Base-by-base conservation (phyloP, 768 basidiomycete species). In the Mycena leptocephala region DNA sequence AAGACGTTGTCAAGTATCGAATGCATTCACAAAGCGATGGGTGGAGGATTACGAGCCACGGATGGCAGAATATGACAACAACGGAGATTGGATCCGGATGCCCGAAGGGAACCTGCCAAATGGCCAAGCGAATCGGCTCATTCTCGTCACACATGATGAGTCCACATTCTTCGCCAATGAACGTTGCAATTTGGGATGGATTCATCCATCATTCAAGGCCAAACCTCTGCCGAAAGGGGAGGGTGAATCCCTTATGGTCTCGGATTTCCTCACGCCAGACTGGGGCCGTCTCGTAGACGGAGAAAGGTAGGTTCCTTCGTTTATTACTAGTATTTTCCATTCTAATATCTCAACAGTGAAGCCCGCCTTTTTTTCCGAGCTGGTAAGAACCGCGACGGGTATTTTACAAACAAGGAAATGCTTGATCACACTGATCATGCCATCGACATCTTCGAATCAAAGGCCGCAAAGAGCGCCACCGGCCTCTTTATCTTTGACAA, bases 1-100 rank as follows among this genome's bases (percentile, higher is more conserved):
- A 83, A 32, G 87, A 88, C 82, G 84, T 88, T n/a, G 82, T 86
- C 0, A 55, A 73, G 9, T 88, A 88, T 62, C 77, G 77, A 76
- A 84, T 7, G 67, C 75, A 14, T 84, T 85, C 63, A 51, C 81
- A 3, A 33, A 76, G 51, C 72, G 74, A 8, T 83, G 80, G 79
- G 80, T 48, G 24, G 58, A 79, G 30, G 76, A 80, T 18, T 84
- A 84, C 71, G 80, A 81, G 41, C 75, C 76, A 37, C 16, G 75
- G 26, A 82, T 83, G 61, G 14, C 77, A 14, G 80, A 59, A 18
- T 81, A 79, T 59, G 78, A 82, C 68, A 84, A 84, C 61, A 72
- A 85, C 58, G 83, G 81, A 14, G 20, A 30, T 22, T 22, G 7
- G 2, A 33, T 65, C 16, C 9, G 30, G 1, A 6, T 18, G 16